Evolutionary conservation across 1,139 yeast species (phyloP), one percentile per base, ranked within the genome.

Genomic region (Geotrichum phurueaensis): DNA sequence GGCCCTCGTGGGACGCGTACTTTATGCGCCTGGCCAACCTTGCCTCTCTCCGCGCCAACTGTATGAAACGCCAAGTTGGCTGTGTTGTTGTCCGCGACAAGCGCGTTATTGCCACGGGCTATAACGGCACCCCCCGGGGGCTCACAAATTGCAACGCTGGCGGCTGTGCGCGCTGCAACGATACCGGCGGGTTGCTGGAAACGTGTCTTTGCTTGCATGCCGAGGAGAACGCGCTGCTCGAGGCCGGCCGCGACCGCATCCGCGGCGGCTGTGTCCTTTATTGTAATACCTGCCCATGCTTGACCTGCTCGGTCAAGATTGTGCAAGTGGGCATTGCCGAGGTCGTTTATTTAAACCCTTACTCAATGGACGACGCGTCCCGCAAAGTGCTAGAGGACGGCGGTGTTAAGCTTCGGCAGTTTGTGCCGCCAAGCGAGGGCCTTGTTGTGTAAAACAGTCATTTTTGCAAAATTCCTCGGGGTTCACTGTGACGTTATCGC

Each of bases 51-150:
- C 78, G 99, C 66, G 86, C 96, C 45, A 95, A 94, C 68, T 95
- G 99, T 76, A 95, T 94, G 99, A 95, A 94, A 73, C 79, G 99
- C 62, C 80, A 96, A 62, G 99, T 94, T 1, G 99, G 99, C 0
- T 92, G 98, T 73, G 98, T 95, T 2, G 82, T 94, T 36, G 97
- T 90, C 0, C 81, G 92, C 59, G 95, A 89, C 60, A 84, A 84
- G 56, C 78, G 97, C 60, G 96, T 94, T 45, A 81, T 95, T 39
- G 96, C 99, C 0, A 94, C 99, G 0, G 99, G 99, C 0, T 94
- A 95, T 74, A 94, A 94, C 70, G 99, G 99, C 1, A 94, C 99
- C 0, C 98, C 99, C 13, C 80, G 97, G 51, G 90, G 92, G 63
- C 75, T 90, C 68, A 78, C 79, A 36, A 94, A 94, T 70, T 94